phyloP scores from a whole-genome alignment of 2,329 filamentous ascomycete species.

The Magnaporthiopsis rhizophila region DNA sequence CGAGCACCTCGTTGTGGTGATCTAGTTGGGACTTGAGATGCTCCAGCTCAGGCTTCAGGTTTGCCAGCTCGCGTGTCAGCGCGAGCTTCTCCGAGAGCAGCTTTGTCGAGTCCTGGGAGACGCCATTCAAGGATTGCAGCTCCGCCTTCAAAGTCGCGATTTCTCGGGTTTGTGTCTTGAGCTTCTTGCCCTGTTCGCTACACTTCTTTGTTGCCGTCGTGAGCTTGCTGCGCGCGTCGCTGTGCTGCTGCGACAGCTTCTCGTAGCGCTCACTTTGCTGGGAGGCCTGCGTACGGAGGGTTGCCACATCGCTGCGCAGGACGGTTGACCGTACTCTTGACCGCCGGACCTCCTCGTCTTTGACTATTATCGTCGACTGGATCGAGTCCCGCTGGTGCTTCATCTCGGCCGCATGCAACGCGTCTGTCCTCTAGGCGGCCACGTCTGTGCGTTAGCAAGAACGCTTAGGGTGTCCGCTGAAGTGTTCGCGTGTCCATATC shows the following conservation, averaged over 20 bases:
- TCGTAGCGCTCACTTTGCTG: constrained; percentile 54
- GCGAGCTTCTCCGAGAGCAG: constrained; percentile 52
- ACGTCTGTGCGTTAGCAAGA: background rate
- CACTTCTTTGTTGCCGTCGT: constrained; percentile 32
- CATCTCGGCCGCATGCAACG: constrained; percentile 54
- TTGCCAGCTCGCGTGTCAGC: constrained; percentile 41
- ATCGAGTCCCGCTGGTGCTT: constrained; percentile 59
- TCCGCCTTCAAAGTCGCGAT: constrained; percentile 51
- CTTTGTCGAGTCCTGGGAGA: constrained; percentile 63
- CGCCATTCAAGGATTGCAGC: constrained; percentile 57
- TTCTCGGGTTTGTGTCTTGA: constrained; percentile 41
- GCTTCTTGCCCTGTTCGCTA: constrained; percentile 36
- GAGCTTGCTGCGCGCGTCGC: constrained; percentile 33
- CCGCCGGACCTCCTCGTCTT: constrained; percentile 67
- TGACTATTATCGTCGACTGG: constrained; percentile 58
- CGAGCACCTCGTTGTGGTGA: constrained; percentile 58
- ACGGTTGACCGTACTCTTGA: constrained; percentile 47
- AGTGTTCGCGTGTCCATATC: background rate
- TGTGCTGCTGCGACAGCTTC: constrained; percentile 29
- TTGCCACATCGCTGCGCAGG: constrained; percentile 34
- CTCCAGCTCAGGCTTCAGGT: constrained; percentile 47
- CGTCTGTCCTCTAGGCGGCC: constrained; percentile 31
- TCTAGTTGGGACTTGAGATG: constrained; percentile 46
- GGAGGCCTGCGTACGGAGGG: constrained; percentile 55
- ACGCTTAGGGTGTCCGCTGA: background rate